phyloP scores from a whole-genome alignment of 331 rosid genomes.

The Rosa hybrid region DNA sequence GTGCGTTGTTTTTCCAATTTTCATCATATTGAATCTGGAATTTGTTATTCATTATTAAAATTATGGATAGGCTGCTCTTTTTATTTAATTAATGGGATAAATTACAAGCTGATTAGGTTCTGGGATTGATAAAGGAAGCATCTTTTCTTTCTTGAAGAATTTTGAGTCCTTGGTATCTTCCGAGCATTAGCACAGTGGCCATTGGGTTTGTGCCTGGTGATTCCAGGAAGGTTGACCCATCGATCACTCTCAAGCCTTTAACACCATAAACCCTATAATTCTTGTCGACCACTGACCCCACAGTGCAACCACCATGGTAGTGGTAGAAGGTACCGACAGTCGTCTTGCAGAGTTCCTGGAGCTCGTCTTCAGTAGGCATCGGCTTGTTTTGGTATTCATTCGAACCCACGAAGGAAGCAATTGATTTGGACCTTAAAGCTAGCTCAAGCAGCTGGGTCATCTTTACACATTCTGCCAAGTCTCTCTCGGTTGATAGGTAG shows the following conservation, averaged over 20 bases:
- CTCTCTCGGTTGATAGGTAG: constrained; percentile 55
- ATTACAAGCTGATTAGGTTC: neutral
- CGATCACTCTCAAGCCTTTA: constrained; percentile 55
- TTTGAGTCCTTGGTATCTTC: constrained; percentile 77
- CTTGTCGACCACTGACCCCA: constrained; percentile 62
- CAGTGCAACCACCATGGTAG: constrained; percentile 67
- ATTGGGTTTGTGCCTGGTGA: constrained; percentile 88
- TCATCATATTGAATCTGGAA: no score
- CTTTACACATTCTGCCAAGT: constrained; percentile 52
- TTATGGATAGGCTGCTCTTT: no score
- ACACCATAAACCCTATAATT: constrained; percentile 55
- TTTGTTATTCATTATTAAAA: no score
- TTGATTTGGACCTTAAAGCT: constrained; percentile 53
- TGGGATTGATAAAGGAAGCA: neutral
- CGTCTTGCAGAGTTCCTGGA: constrained; percentile 48
- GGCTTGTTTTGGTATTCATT: constrained; percentile 33
- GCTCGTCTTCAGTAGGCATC: constrained; percentile 35
- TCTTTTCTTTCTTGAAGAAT: constrained; percentile 46
- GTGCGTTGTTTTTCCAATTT: no score
- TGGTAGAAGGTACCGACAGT: constrained; percentile 66
- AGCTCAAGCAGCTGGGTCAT: constrained; percentile 51
- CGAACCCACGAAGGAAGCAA: constrained; percentile 51
- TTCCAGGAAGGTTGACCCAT: constrained; percentile 67
- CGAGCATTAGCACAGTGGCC: constrained; percentile 78
- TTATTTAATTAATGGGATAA: no score